Base-by-base conservation (phyloP, 208 protist species). In the Trypanosoma boissoni region DNA sequence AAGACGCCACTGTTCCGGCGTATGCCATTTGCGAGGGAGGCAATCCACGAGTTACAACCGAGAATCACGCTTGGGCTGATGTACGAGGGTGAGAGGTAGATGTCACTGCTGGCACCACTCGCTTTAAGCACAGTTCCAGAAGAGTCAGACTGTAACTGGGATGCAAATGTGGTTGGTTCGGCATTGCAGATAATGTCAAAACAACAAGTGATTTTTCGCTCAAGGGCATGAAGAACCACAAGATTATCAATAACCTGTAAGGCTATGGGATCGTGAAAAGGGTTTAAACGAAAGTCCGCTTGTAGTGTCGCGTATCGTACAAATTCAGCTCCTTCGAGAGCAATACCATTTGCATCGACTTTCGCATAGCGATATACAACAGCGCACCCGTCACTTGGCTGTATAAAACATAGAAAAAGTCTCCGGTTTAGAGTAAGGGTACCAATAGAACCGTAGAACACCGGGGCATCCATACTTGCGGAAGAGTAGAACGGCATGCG, bases 171-270 rank as follows among this genome's bases (percentile, higher is more conserved):
- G 6, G 12, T 39, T 6, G 12, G 34, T n/a, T n/a, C n/a, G n/a
- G n/a, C 70, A 23, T 39, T 43, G 24, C 12, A 54, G 21, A 57
- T 16, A 48, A 62, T 53, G 37, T 88, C 80, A 64, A 76, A 88
- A 14, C 60, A 67, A 27, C 56, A 64, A 28, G 76, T 67, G 24
- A 65, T 16, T 6, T 48, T 60, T 2, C 56, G 64, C 5, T 32
- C 23, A 0, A 52, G 36, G n/a, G 29, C 34, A 60, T 85, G 78
- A n/a, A 88, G 8, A 23, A 88, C 20, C 28, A 88, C 26, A 49
- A 85, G 39, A 34, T 83, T 75, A 54, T 80, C 72, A 6, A 76
- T 29, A 9, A 85, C 72, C 29, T 88, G 81, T 31, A 88, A 50
- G 1, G 46, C 63, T 39, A 88, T 44, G 4, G 51, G 66, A 39